phyloP scores from a whole-genome alignment of 2,329 filamentous ascomycete genomes.

The Lecanoromycetidae sp. region DNA sequence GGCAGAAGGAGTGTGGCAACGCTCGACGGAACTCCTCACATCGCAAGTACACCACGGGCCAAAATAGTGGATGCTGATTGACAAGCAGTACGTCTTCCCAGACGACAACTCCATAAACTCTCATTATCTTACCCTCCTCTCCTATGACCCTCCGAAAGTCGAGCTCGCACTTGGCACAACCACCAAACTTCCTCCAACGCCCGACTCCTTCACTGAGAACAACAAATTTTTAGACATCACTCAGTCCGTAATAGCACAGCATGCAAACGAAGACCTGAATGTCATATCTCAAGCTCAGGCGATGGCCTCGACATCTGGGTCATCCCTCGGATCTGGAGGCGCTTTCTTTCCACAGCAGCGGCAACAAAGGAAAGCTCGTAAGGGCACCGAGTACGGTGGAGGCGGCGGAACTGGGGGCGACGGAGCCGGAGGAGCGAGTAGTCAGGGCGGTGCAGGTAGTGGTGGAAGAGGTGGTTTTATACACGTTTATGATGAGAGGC shows the following conservation, averaged over 20 bases:
- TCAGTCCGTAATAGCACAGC: slow-evolving; percentile 41
- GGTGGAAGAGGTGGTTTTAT: slow-evolving; percentile 49
- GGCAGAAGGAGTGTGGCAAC: slow-evolving; percentile 20
- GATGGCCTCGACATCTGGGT: slow-evolving; percentile 47
- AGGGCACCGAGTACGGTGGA: slow-evolving; percentile 24
- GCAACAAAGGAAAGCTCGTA: slow-evolving; percentile 18
- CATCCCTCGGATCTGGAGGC: slow-evolving; percentile 40
- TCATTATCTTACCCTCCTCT: slow-evolving; percentile 44
- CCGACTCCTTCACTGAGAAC: slow-evolving; percentile 45
- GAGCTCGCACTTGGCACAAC: slow-evolving; percentile 45
- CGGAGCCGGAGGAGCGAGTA: slow-evolving; percentile 41
- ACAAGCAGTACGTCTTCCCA: slow-evolving; percentile 38
- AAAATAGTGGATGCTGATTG: not conserved
- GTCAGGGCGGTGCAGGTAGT: slow-evolving; percentile 46
- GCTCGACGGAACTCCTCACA: slow-evolving; percentile 28
- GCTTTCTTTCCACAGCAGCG: slow-evolving; percentile 31
- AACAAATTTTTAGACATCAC: slow-evolving; percentile 43
- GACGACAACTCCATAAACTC: slow-evolving; percentile 27
- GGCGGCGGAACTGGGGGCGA: slow-evolving; percentile 34
- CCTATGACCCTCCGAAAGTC: slow-evolving; percentile 41
- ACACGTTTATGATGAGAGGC: slow-evolving; percentile 48
- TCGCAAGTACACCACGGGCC: slow-evolving; percentile 23
- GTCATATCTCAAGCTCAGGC: slow-evolving; percentile 47
- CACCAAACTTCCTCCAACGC: slow-evolving; percentile 43
- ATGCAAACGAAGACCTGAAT: slow-evolving; percentile 44